Evolutionary conservation across 2,329 filamentous ascomycete species (phyloP), one percentile per base, ranked within the genome.

Genomic region (Ilyonectria destructans): DNA sequence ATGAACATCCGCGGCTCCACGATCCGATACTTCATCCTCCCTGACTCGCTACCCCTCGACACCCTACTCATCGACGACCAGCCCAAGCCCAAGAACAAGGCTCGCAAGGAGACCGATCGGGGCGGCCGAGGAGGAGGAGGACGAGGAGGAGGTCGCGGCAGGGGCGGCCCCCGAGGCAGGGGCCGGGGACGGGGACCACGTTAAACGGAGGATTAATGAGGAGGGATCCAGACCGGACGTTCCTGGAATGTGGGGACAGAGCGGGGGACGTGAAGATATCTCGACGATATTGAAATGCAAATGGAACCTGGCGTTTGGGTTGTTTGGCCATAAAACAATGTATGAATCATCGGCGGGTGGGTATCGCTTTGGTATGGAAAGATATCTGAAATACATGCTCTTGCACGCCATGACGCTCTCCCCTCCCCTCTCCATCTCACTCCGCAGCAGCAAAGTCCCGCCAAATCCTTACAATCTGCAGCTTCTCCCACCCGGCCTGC

Each of bases 61-160:
- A 98, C 96, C 46, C 89, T 99, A 60, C 89, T 99, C 70, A 95
- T 99, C 75, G 96, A 99, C 81, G 96, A 99, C 84, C 91, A 94
- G 77, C 95, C 96, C 58, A 99, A 99, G 87, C 96, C 96, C 69
- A 98, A 98, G 92, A 99, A 99, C 86, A 99, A 99, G 91, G 96
- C 96, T 29, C 90, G 96, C 80, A 99, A 99, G 88, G 96, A 98
- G 85, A 35, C 87, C 35, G 89, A 90, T 67, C 85, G 91, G 55
- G 88, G 89, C 15, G 85, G 80, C 31, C 81, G 86, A 49, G 26
- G 86, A 49, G 23, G 86, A 49, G 87, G 87, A 51, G 86, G 86
- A 10, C 82, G 87, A 83, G 81, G 88, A 33, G 85, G 87, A 61
- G 89, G 89, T 19, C 82, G 88, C 45, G 84, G 86, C 15, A 43